A percentile compares a stretch with the other conserved stretches of the same genome.
phyloP scores from a whole-genome alignment of 371 early-diverging fungal genomes.

The Capillidium heterosporum region DNA sequence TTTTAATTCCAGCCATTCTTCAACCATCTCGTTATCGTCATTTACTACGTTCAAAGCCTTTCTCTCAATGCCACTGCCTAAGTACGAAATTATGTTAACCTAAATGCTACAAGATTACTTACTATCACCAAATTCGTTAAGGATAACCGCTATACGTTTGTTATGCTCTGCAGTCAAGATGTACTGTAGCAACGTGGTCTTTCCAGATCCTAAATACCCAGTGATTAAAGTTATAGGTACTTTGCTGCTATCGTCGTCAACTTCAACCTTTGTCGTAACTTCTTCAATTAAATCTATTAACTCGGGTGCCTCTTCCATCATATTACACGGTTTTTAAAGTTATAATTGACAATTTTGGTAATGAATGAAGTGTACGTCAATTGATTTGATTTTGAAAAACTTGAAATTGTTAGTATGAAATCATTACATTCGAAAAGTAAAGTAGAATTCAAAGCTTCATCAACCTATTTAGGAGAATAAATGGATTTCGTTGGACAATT shows the following conservation, averaged over 20 bases:
- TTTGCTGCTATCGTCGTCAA: conserved; percentile 11
- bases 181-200: conserved; percentile 80
- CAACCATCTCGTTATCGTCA: conserved; percentile 59
- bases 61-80: conserved; percentile 74
- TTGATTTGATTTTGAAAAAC: no score
- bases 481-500: no score
- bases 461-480: no score
- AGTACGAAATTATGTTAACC: neutral
- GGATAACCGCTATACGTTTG: conserved; percentile 86
- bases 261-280: neutral
- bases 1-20: conserved; percentile 91
- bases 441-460: no score
- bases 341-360: no score
- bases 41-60: conserved; percentile 65
- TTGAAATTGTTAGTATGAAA: no score
- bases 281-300: neutral
- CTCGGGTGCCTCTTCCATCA: neutral
- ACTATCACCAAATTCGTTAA: conserved; percentile 73
- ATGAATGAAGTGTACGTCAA: no score
- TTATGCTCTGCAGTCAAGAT: conserved; percentile 80
- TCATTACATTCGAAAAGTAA: no score
- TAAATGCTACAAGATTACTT: neutral
- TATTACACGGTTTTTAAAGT: no score
- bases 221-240: conserved; percentile 64
- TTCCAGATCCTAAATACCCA: conserved; percentile 81